Percentiles rank a stretch among this genome's conserved stretches.
Conservation (phyloP, 2,329 filamentous ascomycete species). For the Pseudonectria foliicola region DNA sequence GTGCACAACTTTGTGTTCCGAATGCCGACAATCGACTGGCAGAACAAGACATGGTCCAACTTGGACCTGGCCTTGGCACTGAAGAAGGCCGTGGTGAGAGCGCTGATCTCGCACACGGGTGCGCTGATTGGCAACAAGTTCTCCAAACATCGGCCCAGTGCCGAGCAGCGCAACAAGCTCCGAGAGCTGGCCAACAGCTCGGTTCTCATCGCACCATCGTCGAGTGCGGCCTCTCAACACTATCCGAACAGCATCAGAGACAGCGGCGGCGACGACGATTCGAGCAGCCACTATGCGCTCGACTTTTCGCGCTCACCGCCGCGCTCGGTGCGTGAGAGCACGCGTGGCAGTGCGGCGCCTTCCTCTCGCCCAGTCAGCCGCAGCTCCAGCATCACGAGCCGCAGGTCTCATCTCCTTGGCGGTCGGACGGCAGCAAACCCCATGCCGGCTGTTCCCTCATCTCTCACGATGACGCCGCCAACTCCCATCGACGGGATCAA, state of each 20-base stretch:
- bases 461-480: constrained; percentile 41
- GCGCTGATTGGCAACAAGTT: constrained; percentile 98
- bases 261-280: constrained; percentile 53
- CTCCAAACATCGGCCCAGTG: constrained; percentile 75
- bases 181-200: constrained; percentile 78
- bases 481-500: constrained; percentile 29
- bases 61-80: constrained; percentile 85
- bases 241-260: constrained; percentile 39
- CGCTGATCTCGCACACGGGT: constrained; percentile 88
- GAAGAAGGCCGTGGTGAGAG: constrained; percentile 91
- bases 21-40: constrained; percentile 87
- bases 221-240: constrained; percentile 28
- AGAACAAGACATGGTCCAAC: constrained; percentile 99
- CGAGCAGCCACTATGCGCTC: constrained; percentile 47
- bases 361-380: constrained; percentile 41
- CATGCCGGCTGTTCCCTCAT: constrained; percentile 29
- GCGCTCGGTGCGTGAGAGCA: constrained; percentile 41
- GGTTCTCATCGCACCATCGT: constrained; percentile 50
- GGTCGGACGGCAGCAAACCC: constrained; percentile 18
- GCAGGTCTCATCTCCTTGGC: constrained; percentile 34
- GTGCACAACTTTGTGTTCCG: constrained; percentile 97
- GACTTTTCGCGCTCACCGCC: constrained; percentile 55
- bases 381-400: constrained; percentile 46
- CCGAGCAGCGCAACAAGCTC: constrained; percentile 69
- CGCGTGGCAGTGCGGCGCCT: constrained; percentile 40